These are phyloP conservation scores for Rubia occidens DNA, from an alignment of 305 asterid genomes.

Conservation along the genomic window DNA sequence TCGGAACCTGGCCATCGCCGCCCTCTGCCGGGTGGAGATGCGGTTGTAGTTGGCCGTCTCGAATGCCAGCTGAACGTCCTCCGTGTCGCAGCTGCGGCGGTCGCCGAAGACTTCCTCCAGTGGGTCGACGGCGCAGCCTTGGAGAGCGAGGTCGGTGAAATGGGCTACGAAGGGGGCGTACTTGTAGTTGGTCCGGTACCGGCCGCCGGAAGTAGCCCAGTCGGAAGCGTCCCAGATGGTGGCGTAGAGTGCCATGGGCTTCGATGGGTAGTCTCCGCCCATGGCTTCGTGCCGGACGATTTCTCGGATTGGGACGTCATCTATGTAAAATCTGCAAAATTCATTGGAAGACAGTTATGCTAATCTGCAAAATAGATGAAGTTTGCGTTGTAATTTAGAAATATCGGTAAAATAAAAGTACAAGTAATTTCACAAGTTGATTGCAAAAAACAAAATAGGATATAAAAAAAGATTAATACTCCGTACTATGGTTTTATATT, in stretches of 20 bases:
- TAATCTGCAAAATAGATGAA: no score
- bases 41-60: slow-evolving; percentile 28
- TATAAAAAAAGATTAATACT: no score
- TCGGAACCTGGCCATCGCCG: slow-evolving; percentile 57
- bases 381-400: no score
- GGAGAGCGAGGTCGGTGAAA: slow-evolving; percentile 68
- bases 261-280: slow-evolving; percentile 86
- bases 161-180: slow-evolving; percentile 84
- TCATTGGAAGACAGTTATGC: no score
- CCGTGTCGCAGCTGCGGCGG: slow-evolving; percentile 21
- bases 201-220: slow-evolving; percentile 97
- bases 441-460: no score
- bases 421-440: no score
- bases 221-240: slow-evolving; percentile 96
- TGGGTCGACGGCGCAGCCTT: slow-evolving; percentile 60
- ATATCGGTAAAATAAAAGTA: no score
- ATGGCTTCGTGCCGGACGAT: slow-evolving; percentile 48
- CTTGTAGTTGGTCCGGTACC: slow-evolving; percentile 60
- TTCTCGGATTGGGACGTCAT: slow-evolving; percentile 69
- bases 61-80: slow-evolving; percentile 22
- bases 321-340: slow-evolving; percentile 63
- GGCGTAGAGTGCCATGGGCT: slow-evolving; percentile 85
- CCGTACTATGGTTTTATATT: no score
- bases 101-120: slow-evolving; percentile 45
- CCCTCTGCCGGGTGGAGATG: slow-evolving; percentile 41